Base-by-base conservation (phyloP, 768 basidiomycete species). In the Dioszegia aurantiaca region DNA sequence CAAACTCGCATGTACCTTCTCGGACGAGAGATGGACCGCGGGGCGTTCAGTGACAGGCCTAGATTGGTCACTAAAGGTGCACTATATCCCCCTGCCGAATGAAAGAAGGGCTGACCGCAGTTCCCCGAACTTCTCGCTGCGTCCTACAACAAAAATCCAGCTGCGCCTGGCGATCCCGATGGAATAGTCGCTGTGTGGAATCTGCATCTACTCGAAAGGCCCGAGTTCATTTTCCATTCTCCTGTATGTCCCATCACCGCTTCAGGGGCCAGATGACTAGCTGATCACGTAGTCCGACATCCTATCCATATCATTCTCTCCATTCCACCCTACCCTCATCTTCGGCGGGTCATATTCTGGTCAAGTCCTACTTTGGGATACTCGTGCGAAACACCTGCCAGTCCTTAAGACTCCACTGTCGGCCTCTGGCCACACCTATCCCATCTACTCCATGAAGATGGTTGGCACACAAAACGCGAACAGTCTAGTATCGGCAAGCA, bases 261-360 rank as follows among this genome's bases (percentile, higher is more conserved):
- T n/a, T 10, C 24, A n/a, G n/a, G n/a, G n/a, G 12, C 3, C 9
- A 33, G 26, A 11, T 14, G 27, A 33, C 11, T 3, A 39, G 31
- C 41, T 24, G 17, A 26, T 24, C 8, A 39, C 1, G 31, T 75
- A 97, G 95, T 97, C 95, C 45, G 95, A 99, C 70, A 92, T 98
- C 33, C 84, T 99, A 19, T 95, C 94, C 0, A 90, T 98, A 6
- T 86, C 87, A 8, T 98, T 98, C 76, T 97, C 95, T 0, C 93
- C 95, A 0, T 98, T 95, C 78, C 94, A 99, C 76, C 89, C 95
- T 1, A 98, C 95, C 69, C 84, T 97, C 17, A 83, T 99, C 37
- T 95, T 98, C 62, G 95, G 95, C 52, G 95, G 95, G 23, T 97
- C 95, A n/a, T 98, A 98, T 74, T 97, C 95, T 27, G 95, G 95